phyloP scores from a whole-genome alignment of 1,284 basidiomycete species.

The Leccinum subrobustum region DNA sequence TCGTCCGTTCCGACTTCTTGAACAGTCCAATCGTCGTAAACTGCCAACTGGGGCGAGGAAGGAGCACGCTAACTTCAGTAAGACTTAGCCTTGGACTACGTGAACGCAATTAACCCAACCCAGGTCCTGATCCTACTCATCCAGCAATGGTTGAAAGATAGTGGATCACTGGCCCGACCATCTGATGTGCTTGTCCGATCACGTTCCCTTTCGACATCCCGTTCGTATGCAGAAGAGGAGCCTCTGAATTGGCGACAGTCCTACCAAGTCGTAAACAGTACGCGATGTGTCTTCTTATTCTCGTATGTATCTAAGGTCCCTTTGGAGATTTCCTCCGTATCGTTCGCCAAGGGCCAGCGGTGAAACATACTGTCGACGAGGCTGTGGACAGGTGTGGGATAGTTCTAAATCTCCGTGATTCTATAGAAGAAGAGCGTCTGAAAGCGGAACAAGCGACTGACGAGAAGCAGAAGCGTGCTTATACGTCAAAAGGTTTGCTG shows the following conservation, averaged over 20 bases:
- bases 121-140: slow-evolving; percentile 86
- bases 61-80: slow-evolving; percentile 88
- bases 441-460: slow-evolving; percentile 78
- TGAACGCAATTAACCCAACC: slow-evolving; percentile 8
- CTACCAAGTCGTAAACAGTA: slow-evolving; percentile 81
- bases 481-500: slow-evolving; percentile 69
- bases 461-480: slow-evolving; percentile 61
- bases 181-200: slow-evolving; percentile 36
- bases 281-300: slow-evolving; percentile 24
- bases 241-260: slow-evolving; percentile 53
- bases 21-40: slow-evolving; percentile 90
- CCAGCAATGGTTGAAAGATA: slow-evolving; percentile 76
- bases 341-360: slow-evolving; percentile 84
- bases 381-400: slow-evolving; percentile 87
- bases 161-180: slow-evolving; percentile 39
- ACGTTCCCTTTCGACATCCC: slow-evolving; percentile 42
- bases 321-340: slow-evolving; percentile 82
- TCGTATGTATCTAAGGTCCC: slow-evolving; percentile 5
- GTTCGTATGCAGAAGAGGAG: slow-evolving; percentile 31
- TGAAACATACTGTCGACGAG: slow-evolving; percentile 89
- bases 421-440: slow-evolving; percentile 81
- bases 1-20: slow-evolving; percentile 71
- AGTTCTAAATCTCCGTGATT: slow-evolving; percentile 85
- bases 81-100: slow-evolving; percentile 24
- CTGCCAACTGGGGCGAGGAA: slow-evolving; percentile 94